These are phyloP conservation scores for Codiaeum variegatum DNA, from an alignment of 441 rosid species.

Conservation along the genomic window DNA sequence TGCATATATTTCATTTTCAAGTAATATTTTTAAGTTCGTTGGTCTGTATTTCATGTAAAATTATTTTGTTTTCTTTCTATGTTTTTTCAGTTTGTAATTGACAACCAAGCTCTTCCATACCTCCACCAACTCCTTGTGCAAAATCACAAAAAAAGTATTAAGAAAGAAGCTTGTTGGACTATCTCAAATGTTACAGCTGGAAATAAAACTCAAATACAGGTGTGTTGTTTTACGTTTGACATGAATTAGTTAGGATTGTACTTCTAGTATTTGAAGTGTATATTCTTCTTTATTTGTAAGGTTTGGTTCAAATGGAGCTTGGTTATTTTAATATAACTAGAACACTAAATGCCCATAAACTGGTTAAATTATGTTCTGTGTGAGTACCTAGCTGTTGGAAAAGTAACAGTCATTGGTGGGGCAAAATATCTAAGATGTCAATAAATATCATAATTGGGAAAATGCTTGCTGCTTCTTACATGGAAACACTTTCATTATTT, in stretches of 20 bases:
- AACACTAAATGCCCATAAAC: neutral
- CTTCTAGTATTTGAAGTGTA: neutral
- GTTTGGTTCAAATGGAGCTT: neutral
- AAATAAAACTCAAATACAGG: constrained; percentile 61
- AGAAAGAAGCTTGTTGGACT: constrained; percentile 6
- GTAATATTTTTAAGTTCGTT: neutral
- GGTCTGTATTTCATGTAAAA: neutral
- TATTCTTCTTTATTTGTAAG: neutral
- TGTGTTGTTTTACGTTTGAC: constrained; percentile 7
- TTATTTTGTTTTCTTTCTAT: constrained; percentile 7
- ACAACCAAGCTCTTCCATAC: constrained; percentile 55
- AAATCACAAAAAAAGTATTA: constrained; percentile 53
- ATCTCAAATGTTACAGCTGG: constrained; percentile 3
- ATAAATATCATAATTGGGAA: neutral
- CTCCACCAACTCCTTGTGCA: constrained; percentile 53
- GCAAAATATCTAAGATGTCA: neutral
- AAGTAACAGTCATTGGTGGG: neutral
- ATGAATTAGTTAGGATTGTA: neutral
- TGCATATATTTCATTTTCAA: neutral
- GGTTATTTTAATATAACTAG: neutral
- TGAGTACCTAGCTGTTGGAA: neutral
- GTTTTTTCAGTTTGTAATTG: constrained; percentile 58
- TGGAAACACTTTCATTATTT: neutral
- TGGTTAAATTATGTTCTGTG: neutral
- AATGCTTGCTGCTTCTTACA: neutral